Evolutionary conservation across 2,329 filamentous ascomycete genomes (phyloP), one percentile per base, ranked within the genome.

Genomic region (Lachnellula cervina): DNA sequence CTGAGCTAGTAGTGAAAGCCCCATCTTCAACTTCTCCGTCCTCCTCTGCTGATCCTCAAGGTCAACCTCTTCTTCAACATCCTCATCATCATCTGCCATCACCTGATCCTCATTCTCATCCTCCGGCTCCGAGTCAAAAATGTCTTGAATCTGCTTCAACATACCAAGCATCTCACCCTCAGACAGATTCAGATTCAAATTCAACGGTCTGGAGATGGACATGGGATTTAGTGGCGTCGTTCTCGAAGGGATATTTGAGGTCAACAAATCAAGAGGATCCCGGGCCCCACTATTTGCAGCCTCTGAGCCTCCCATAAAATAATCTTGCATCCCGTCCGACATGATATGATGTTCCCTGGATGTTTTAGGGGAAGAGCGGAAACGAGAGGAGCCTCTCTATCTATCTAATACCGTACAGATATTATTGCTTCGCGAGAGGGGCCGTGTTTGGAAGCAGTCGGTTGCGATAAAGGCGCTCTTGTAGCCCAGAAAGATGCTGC

Each of bases 1-100:
- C 17, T 75, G 63, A 48, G 72, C 62, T 37, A 70, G 44, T 5
- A 52, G 51, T 11, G 59, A 43, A 19, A 65, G 47, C 7, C 61
- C 56, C 11, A 48, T 55, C 48, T 57, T 67, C 51, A 70, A 51
- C 43, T 54, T 64, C 42, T 64, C 62, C n/a, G 60, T 69, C 55
- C 65, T 64, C 49, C 49, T 60, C 32, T 50, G 32, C 42, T 63
- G 66, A 52, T 69, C 67, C 48, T 64, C 65, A 8, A 64, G 25
- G 51, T 70, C 65, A n/a, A 69, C 55, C 16, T 56, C 59, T 32
- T 51, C 52, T n/a, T 64, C 59, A 21, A 52, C 59, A 14, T 62
- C 61, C 19, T 55, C 59, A 25, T 63, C 63, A 34, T 61, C 57
- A 13, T 60, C 48, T 5, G 44, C 54, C 45, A 62, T 59, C 49